A percentile compares a stretch with the other conserved stretches of the same genome.
These are phyloP conservation scores for Gossypium australe DNA, from an alignment of 345 rosid genomes.

Conservation along the genomic window DNA sequence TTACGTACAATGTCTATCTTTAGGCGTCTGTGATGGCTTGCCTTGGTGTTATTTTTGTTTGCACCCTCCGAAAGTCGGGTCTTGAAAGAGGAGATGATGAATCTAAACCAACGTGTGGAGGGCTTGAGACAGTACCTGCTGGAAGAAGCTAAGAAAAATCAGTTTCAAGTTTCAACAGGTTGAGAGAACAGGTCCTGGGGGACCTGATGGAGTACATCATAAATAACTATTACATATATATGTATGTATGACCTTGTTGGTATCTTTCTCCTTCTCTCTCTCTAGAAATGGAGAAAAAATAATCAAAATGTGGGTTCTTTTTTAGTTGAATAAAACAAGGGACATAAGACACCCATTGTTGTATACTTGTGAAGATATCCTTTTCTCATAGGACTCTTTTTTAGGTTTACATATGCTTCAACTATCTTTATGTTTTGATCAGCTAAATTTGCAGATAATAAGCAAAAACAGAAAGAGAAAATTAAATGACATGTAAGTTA, in stretches of 20 bases:
- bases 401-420: too few species aligned
- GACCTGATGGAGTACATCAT: slow-evolving; percentile 53
- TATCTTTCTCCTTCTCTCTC: neutral
- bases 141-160: slow-evolving; percentile 9
- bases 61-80: slow-evolving; percentile 14
- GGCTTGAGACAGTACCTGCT: slow-evolving; percentile 7
- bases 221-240: neutral
- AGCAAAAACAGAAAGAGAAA: neutral
- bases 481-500: neutral
- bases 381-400: too few species aligned
- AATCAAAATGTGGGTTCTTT: too few species aligned
- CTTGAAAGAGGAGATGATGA: slow-evolving; percentile 12
- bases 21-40: neutral
- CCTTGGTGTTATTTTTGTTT: slow-evolving; percentile 6
- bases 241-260: neutral
- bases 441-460: too few species aligned
- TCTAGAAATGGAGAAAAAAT: too few species aligned
- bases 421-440: too few species aligned
- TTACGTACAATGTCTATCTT: neutral
- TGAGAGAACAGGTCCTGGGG: slow-evolving; percentile 37
- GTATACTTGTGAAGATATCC: too few species aligned
- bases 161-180: neutral
- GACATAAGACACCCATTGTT: too few species aligned
- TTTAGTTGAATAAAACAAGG: too few species aligned
- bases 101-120: slow-evolving; percentile 14